Evolutionary conservation across 2,329 filamentous ascomycete genomes (phyloP).

Genomic region (Calonectria fujianensis): DNA sequence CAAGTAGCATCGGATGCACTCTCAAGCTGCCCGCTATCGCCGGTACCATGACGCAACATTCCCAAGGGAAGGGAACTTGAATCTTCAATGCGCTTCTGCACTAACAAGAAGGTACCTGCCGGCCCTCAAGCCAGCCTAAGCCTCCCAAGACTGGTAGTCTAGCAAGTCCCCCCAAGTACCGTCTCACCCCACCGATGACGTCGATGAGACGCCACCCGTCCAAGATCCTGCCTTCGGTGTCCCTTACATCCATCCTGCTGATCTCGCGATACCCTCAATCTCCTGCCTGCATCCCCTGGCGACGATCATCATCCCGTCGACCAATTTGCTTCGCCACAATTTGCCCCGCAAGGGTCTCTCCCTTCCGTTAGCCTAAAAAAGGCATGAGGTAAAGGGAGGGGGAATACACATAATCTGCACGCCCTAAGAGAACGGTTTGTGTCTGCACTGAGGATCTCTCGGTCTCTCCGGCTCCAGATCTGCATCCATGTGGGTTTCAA

Average conservation of each 20-base stretch:
- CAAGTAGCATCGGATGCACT: neutral
- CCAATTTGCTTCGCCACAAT: conserved; percentile 27
- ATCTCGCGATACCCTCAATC: conserved; percentile 43
- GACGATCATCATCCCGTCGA: conserved; percentile 36
- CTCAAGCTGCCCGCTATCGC: neutral
- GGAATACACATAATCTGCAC: neutral
- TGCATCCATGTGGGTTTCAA: conserved; percentile 20
- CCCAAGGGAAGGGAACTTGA: neutral
- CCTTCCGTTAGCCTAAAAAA: neutral
- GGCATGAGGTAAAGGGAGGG: neutral
- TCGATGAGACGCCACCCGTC: conserved; percentile 34
- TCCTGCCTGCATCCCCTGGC: neutral
- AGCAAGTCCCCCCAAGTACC: conserved; percentile 24
- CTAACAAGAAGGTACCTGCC: conserved; percentile 2
- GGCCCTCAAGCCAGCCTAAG: neutral
- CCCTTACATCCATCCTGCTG: conserved; percentile 29
- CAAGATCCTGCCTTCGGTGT: conserved; percentile 23
- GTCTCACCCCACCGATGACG: conserved; percentile 33
- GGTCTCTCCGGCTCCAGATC: conserved; percentile 37
- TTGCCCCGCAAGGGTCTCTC: neutral
- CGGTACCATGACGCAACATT: conserved; percentile 2
- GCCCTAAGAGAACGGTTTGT: conserved; percentile 5
- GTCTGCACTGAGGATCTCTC: conserved; percentile 9
- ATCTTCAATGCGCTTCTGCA: neutral
- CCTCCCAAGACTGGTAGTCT: neutral